Evolutionary conservation across 768 basidiomycete species (phyloP).

Genomic region (Steccherinum ochraceum): DNA sequence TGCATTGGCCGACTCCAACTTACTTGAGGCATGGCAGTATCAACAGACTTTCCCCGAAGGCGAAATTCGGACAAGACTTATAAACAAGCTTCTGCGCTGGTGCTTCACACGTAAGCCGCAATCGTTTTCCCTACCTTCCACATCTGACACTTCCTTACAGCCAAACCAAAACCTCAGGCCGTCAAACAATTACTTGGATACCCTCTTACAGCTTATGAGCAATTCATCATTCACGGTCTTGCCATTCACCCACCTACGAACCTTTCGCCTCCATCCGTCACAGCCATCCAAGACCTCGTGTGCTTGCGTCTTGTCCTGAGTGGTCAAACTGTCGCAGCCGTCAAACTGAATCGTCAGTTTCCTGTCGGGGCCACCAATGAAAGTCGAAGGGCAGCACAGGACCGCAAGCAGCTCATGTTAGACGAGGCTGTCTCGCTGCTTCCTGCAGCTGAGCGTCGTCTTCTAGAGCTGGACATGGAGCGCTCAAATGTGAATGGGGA

Average conservation of each 20-base stretch:
- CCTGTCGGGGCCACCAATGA: constrained; percentile 23
- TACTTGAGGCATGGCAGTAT: constrained; percentile 72
- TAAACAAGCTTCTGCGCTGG: constrained; percentile 61
- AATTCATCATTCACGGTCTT: constrained; percentile 47
- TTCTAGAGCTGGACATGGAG: constrained; percentile 57
- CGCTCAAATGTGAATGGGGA: constrained; percentile 16
- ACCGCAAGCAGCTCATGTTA: constrained; percentile 58
- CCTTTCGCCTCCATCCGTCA: constrained; percentile 41
- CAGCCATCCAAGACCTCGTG: constrained; percentile 69
- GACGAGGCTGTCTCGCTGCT: constrained; percentile 62
- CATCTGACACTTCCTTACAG: constrained; percentile 25
- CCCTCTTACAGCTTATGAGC: constrained; percentile 62
- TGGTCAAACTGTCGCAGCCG: constrained; percentile 65
- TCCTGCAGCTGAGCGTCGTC: constrained; percentile 53
- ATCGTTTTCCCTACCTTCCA: not conserved
- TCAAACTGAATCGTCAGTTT: constrained; percentile 68
- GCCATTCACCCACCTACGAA: constrained; percentile 49
- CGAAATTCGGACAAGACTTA: constrained; percentile 45
- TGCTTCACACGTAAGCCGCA: constrained; percentile 57
- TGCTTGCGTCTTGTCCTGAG: constrained; percentile 71
- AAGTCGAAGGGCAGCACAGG: constrained; percentile 33
- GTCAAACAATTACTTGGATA: constrained; percentile 59
- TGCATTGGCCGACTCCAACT: constrained; percentile 58
- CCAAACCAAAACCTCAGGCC: constrained; percentile 49
- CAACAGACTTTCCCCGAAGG: constrained; percentile 66